These are phyloP conservation scores for Dictyostelium intermedium DNA, from an alignment of 78 protist species.

Conservation along the genomic window DNA sequence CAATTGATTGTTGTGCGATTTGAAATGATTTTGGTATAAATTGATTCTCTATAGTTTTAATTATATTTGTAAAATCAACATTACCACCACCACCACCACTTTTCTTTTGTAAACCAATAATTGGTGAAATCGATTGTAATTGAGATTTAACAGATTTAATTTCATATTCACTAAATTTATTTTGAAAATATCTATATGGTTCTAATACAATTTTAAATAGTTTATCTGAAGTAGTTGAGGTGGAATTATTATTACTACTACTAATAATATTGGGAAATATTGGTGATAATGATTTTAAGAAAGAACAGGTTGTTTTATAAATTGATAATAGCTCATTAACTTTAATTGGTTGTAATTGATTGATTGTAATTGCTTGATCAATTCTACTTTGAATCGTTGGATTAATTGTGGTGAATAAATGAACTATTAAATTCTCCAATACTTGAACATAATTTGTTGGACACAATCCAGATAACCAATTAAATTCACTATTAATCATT, in stretches of 20 bases:
- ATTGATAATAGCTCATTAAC: constrained; percentile 11
- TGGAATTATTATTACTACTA: too few relatives aligned
- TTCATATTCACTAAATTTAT: constrained; percentile 47
- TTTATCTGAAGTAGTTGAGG: neutral
- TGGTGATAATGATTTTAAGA: constrained; percentile 8
- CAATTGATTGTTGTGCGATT: constrained; percentile 21
- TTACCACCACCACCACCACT: neutral
- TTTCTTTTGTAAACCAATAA: neutral
- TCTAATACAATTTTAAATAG: constrained; percentile 26
- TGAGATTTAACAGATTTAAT: constrained; percentile 4
- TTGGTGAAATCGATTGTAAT: neutral
- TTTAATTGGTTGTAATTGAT: neutral
- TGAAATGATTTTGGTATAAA: constrained; percentile 31
- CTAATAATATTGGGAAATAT: neutral
- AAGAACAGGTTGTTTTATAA: constrained; percentile 36
- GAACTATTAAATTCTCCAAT: neutral
- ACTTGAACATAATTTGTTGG: neutral
- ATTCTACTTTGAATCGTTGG: constrained; percentile 14
- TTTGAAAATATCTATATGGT: constrained; percentile 60
- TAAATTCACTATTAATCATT: neutral
- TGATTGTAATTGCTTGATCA: neutral
- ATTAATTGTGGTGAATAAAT: constrained; percentile 13
- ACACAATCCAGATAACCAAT: neutral
- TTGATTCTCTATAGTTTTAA: constrained; percentile 32
- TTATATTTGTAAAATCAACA: constrained; percentile 18